phyloP scores from a whole-genome alignment of 371 early-diverging fungal species.

The Mortierella sp. region DNA sequence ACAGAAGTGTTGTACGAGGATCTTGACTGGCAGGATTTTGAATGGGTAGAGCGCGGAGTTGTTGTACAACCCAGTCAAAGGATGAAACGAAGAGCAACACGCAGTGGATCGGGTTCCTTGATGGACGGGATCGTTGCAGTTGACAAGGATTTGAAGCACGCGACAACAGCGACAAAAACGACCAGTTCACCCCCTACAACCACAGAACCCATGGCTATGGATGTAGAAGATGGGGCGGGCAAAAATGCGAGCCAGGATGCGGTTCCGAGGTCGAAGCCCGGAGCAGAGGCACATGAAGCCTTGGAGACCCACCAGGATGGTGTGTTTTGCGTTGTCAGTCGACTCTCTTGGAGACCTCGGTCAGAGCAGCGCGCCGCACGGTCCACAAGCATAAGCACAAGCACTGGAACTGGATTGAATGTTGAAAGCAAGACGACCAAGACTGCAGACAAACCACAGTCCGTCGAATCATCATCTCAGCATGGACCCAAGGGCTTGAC shows the following conservation, averaged over 20 bases:
- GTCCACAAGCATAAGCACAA: background rate
- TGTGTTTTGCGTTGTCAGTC: conserved; percentile 53
- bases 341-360: conserved; percentile 45
- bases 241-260: background rate
- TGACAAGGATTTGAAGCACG: background rate
- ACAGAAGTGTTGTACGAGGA: conserved; percentile 46
- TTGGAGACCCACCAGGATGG: conserved; percentile 37
- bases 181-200: background rate
- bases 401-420: background rate
- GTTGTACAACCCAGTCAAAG: conserved; percentile 42
- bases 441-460: background rate
- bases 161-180: background rate
- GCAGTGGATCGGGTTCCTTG: background rate
- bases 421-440: conserved; percentile 3
- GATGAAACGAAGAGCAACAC: background rate
- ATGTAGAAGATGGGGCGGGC: conserved; percentile 7
- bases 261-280: background rate
- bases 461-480: background rate
- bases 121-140: conserved; percentile 30
- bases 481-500: background rate
- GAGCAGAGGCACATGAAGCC: background rate
- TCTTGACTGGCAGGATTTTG: conserved; percentile 54
- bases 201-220: conserved; percentile 4
- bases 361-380: conserved; percentile 16
- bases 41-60: conserved; percentile 54